phyloP scores from a whole-genome alignment of 23 red algal genomes.

The Gracilaria vermiculophylla region DNA sequence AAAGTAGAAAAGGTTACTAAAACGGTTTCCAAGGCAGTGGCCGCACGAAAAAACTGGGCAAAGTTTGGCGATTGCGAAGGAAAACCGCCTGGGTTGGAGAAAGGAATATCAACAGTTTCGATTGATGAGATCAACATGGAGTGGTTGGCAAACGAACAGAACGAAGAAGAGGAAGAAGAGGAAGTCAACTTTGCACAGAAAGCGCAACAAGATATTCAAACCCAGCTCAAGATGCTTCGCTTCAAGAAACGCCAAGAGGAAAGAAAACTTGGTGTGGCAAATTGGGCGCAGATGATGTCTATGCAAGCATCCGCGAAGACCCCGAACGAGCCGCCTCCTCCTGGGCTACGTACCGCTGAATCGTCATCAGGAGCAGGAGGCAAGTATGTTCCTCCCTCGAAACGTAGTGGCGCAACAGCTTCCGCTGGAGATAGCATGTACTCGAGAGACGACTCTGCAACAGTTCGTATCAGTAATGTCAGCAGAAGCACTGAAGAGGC shows the following conservation, averaged over 20 bases:
- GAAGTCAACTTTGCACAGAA: slow-evolving; percentile 74
- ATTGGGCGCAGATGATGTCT: slow-evolving; percentile 96
- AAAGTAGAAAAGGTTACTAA: slow-evolving; percentile 59
- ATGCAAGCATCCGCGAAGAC: slow-evolving; percentile 71
- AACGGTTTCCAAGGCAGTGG: slow-evolving; percentile 79
- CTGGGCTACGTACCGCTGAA: slow-evolving; percentile 34
- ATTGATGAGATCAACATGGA: slow-evolving; percentile 91
- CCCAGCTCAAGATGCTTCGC: slow-evolving; percentile 69
- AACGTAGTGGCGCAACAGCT: slow-evolving; percentile 62
- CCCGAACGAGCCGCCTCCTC: slow-evolving; percentile 44
- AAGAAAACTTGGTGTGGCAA: slow-evolving; percentile 74
- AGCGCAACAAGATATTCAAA: slow-evolving; percentile 77
- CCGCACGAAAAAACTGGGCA: slow-evolving; percentile 77
- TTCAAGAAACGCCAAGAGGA: slow-evolving; percentile 81
- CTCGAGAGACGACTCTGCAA: slow-evolving; percentile 85
- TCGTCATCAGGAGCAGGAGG: slow-evolving; percentile 29
- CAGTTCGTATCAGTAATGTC: slow-evolving; percentile 96
- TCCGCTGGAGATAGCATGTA: slow-evolving; percentile 69
- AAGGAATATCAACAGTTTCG: slow-evolving; percentile 68
- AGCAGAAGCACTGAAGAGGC: slow-evolving; percentile 85
- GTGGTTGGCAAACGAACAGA: slow-evolving; percentile 58
- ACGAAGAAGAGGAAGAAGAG: slow-evolving; percentile 69
- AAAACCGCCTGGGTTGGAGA: slow-evolving; percentile 64
- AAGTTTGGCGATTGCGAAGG: slow-evolving; percentile 88
- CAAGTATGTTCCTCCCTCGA: slow-evolving; percentile 89